phyloP scores from a whole-genome alignment of 73 alveolate species.

The Paramecium sexaurelia region DNA sequence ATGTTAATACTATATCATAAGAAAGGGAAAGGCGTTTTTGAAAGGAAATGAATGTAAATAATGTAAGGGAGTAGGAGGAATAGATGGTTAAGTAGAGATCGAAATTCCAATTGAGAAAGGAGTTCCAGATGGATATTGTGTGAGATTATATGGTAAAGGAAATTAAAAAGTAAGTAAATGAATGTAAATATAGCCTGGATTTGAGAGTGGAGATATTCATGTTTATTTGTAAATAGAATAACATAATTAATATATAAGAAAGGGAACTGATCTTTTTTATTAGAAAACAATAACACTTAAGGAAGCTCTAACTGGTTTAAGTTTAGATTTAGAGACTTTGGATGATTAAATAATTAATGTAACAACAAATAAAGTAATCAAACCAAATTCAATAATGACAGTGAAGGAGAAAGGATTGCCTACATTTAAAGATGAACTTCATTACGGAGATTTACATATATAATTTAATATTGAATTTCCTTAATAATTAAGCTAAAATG shows the following conservation, averaged over 20 bases:
- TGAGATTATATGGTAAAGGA: constrained; percentile 30
- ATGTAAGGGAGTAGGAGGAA: neutral
- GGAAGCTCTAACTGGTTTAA: neutral
- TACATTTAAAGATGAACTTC: neutral
- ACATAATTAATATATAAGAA: neutral
- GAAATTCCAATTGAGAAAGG: constrained; percentile 46
- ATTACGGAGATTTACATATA: constrained; percentile 26
- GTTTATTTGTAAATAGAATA: neutral
- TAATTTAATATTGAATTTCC: constrained; percentile 19
- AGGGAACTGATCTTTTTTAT: constrained; percentile 35
- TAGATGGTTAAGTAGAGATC: neutral
- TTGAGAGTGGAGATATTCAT: constrained; percentile 1
- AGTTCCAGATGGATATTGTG: constrained; percentile 22
- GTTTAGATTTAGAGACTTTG: neutral
- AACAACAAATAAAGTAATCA: neutral
- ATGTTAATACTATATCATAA: neutral
- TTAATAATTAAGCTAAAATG: neutral
- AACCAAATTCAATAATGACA: constrained; percentile 24
- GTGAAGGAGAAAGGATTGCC: constrained; percentile 17
- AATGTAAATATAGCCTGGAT: neutral
- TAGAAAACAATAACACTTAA: neutral
- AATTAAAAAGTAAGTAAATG: neutral
- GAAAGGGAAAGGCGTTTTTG: neutral
- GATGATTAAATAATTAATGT: neutral
- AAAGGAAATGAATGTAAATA: constrained; percentile 6